Base-by-base conservation (phyloP, 345 rosid species). In the Aquilaria sinensis region DNA sequence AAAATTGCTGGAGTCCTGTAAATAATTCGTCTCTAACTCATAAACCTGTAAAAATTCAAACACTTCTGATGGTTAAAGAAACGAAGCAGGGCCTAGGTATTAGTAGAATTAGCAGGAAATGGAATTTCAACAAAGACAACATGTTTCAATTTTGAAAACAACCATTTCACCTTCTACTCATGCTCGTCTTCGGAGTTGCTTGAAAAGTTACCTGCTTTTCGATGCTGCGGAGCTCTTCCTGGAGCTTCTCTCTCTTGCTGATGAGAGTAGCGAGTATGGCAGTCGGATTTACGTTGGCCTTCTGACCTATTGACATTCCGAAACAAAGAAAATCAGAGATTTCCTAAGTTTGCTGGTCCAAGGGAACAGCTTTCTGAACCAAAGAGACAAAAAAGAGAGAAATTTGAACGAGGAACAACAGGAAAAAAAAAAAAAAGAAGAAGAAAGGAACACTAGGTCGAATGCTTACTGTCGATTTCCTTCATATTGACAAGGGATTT, bases 181-280 rank as follows among this genome's bases (percentile, higher is more conserved):
- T 23, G 23, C 23, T 23, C 56, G n/a, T 29, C 31, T 15, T 15
- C 57, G 9, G 31, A 16, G 31, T 33, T 5, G 9, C 32, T 11
- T 11, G 41, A 55, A 59, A 43, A 55, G 5, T 1, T 29, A 86
- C 93, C 90, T 87, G 90, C 65, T 72, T 84, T 75, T 87, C 90
- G 57, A 87, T 82, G 74, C 13, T 77, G 41, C 86, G 80, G 30
- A 87, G 93, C 74, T 87, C 90, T 0, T 87, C 88, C 51, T 82
- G 86, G 47, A 84, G 85, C 83, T 79, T 82, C 37, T 72, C 78
- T 69, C 90, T 80, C 74, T 80, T 84, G 75, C 61, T 66, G 58
- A 82, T 51, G 55, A 87, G 82, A 61, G 83, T 69, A 33, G 79
- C 63, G 31, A 81, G 76, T 64, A 71, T 60, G 59, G 76, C 75